These are phyloP conservation scores for Aspergillus avenaceus DNA, from an alignment of 495 filamentous ascomycete genomes.

Conservation along the genomic window DNA sequence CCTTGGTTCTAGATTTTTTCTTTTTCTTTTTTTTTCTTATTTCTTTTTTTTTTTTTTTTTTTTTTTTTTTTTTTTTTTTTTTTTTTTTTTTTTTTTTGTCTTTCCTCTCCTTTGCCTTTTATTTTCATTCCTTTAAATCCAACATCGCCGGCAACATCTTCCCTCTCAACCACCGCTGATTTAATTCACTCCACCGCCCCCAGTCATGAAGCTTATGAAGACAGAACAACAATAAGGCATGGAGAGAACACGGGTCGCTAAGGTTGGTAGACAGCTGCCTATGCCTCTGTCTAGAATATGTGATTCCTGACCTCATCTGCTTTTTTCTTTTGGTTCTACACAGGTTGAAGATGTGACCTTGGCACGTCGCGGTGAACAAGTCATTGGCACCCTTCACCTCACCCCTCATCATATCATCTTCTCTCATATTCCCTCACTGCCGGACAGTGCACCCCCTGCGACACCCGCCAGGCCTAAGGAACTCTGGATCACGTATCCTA, in stretches of 20 bases:
- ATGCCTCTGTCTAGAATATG: neutral
- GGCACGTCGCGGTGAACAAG: constrained; percentile 56
- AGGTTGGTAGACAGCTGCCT: constrained; percentile 28
- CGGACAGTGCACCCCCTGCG: constrained; percentile 30
- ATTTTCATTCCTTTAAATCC: no score
- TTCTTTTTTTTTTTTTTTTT: no score
- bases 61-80: no score
- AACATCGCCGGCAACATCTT: no score
- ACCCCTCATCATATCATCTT: constrained; percentile 67
- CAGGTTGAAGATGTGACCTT: constrained; percentile 63
- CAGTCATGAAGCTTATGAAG: constrained; percentile 36
- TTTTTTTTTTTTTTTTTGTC: no score
- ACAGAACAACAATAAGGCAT: constrained; percentile 41
- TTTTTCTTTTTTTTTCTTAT: no score
- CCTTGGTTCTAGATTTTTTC: no score
- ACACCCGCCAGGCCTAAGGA: constrained; percentile 55
- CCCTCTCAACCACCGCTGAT: constrained; percentile 3
- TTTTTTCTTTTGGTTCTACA: constrained; percentile 6
- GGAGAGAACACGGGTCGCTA: constrained; percentile 56
- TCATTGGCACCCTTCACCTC: constrained; percentile 58
- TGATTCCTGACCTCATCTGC: no score
- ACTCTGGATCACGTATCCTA: constrained; percentile 90
- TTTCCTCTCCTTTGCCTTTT: no score
- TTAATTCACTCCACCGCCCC: neutral
- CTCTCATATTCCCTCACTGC: constrained; percentile 41